Percentiles rank a stretch among this genome's conserved stretches.
Conservation (phyloP, 2,329 filamentous ascomycete genomes). For the Colletotrichum sp. region DNA sequence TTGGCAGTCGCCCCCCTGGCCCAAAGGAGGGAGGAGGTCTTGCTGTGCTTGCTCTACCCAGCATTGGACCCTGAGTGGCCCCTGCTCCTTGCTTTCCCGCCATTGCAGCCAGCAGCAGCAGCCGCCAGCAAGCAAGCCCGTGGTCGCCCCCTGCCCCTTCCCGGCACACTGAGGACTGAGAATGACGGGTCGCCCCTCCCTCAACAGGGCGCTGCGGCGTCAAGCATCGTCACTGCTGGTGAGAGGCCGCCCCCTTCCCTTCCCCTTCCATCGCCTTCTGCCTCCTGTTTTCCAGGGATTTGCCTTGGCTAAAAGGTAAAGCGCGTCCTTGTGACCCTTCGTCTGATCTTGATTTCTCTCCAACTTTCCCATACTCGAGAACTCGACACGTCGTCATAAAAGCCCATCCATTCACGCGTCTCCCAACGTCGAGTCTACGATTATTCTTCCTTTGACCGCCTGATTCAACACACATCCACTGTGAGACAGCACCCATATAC, state of each 20-base stretch:
- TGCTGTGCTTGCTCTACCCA: neutral
- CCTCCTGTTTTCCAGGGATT: neutral
- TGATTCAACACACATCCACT: neutral
- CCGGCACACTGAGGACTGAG: neutral
- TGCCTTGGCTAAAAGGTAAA: constrained; percentile 13
- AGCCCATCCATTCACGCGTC: neutral
- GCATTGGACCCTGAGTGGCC: constrained; percentile 6
- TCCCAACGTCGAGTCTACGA: neutral
- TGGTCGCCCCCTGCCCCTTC: neutral
- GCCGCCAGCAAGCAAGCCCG: too few species aligned
- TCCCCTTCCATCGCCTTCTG: neutral
- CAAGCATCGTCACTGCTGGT: constrained; percentile 13
- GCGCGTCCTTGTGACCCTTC: constrained; percentile 17
- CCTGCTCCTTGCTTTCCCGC: constrained; percentile 4
- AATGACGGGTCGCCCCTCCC: neutral
- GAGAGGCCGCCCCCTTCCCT: constrained; percentile 11
- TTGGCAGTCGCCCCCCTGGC: constrained; percentile 1
- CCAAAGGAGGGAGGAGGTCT: neutral
- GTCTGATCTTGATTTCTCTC: constrained; percentile 4
- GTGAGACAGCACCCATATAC: constrained; percentile 1
- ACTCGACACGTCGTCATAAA: constrained; percentile 4
- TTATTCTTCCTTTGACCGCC: neutral
- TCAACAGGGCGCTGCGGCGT: neutral
- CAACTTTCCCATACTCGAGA: neutral
- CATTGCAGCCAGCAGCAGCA: neutral